Conservation (phyloP, 2,329 filamentous ascomycete genomes). For the Colletotrichum sp. region DNA sequence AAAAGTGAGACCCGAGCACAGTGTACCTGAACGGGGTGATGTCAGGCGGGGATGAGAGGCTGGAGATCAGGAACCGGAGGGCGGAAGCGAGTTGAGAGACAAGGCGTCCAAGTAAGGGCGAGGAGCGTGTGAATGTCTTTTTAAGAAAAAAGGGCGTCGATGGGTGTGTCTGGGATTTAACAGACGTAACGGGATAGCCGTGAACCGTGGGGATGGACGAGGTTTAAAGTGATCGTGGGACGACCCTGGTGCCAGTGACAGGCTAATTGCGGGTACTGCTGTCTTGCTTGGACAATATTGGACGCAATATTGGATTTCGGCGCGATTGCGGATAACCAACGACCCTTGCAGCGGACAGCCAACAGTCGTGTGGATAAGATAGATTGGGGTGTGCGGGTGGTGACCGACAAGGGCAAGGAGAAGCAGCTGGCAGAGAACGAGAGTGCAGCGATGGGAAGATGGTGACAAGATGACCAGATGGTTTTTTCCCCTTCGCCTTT, state of each 20-base stretch:
- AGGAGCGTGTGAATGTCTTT: background rate
- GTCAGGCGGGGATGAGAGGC: constrained; percentile 3
- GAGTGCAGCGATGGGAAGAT: background rate
- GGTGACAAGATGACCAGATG: background rate
- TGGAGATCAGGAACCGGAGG: background rate
- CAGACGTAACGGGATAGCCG: constrained; percentile 3
- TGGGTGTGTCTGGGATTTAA: constrained; percentile 2
- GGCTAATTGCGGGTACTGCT: constrained; percentile 18
- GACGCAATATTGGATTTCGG: constrained; percentile 21
- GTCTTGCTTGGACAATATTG: constrained; percentile 22
- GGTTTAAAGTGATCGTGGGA: constrained; percentile 20
- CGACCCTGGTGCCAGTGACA: constrained; percentile 16
- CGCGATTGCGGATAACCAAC: constrained; percentile 20
- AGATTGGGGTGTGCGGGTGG: background rate
- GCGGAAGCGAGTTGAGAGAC: background rate
- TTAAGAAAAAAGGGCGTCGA: background rate
- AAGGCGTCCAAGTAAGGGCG: background rate
- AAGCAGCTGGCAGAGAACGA: background rate
- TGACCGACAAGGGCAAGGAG: background rate
- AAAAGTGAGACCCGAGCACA: background rate
- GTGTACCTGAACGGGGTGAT: constrained; percentile 16
- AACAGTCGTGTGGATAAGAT: constrained; percentile 3
- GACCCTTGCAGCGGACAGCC: constrained; percentile 4
- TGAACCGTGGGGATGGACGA: constrained; percentile 13
- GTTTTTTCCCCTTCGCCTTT: background rate